Evolutionary conservation across 2,329 filamentous ascomycete genomes (phyloP), one percentile per base, ranked within the genome.

Genomic region (Conoideocrella luteorostrata): DNA sequence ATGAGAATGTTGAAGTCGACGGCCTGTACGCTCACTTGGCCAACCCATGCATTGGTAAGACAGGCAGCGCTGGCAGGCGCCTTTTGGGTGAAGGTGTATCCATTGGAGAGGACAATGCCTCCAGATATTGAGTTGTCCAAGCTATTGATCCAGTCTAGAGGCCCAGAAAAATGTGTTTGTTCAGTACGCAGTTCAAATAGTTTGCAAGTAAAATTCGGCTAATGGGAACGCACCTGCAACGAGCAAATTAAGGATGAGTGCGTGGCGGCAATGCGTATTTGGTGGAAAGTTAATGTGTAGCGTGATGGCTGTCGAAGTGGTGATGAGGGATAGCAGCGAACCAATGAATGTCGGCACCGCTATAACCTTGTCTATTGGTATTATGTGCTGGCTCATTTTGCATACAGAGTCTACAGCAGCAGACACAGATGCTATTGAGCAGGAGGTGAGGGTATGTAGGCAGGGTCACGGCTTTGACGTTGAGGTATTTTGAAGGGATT

Each of bases 21-120:
- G 3, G 65, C 63, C 51, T 72, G 68, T 11, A 71, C 69, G 3
- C 65, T 69, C 36, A 71, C 56, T 43, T 72, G 70, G 20, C 67
- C 67, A 29, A 70, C 47, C 54, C 65, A 69, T 28, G 68, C 70
- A 49, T 71, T 73, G 15, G 64, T 44, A 7, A 57, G 57, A 48
- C 69, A 72, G 3, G 59, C 17, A 3, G 21, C 21, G 11, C 37
- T 39, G 15, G 30, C n/a, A 5, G 7, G 4, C 2, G 36, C 61
- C 0, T 52, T 12, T 11, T 64, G 61, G 7, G 56, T 46, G 6
- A 44, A 33, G 7, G 37, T 39, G 13, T 66, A 50, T 11, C 58
- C 50, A 0, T 48, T 47, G 23, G 59, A 52, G 4, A 67, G 50
- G 12, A 61, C 59, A 34, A 62, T 54, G 18, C 62, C 53, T 17